Percentiles rank a stretch among this genome's conserved stretches.
These are phyloP conservation scores for Scutellaria minor DNA, from an alignment of 257 asterid species.

Conservation along the genomic window DNA sequence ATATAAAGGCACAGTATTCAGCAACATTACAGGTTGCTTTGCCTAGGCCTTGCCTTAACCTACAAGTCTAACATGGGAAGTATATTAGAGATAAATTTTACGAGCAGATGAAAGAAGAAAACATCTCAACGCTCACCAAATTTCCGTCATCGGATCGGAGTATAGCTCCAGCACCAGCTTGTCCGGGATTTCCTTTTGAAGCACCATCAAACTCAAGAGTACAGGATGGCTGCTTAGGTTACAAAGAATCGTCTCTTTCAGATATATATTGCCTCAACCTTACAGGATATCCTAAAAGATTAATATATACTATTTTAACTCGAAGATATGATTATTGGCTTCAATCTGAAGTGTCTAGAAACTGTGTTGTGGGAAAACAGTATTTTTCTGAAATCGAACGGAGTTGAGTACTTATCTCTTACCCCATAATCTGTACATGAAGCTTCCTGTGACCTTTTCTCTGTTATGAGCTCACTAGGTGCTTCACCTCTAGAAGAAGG, in stretches of 20 bases:
- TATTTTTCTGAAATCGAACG: conserved; percentile 18
- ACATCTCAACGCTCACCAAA: conserved; percentile 50
- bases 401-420: conserved; percentile 28
- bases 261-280: not conserved
- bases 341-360: conserved; percentile 19
- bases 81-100: conserved; percentile 27
- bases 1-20: conserved; percentile 85
- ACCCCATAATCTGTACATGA: conserved; percentile 66
- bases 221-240: conserved; percentile 65
- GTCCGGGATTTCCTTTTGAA: conserved; percentile 98
- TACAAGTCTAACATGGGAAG: conserved; percentile 61
- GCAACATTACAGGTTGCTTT: conserved; percentile 84
- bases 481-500: conserved; percentile 70
- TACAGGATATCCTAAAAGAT: not conserved
- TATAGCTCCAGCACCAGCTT: conserved; percentile 97
- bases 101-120: conserved; percentile 4
- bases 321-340: not conserved
- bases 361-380: not conserved
- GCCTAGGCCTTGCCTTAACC: conserved; percentile 93
- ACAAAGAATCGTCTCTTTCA: conserved; percentile 25
- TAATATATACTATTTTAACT: conserved; percentile 8
- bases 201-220: conserved; percentile 96
- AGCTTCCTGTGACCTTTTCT: conserved; percentile 67
- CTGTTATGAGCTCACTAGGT: conserved; percentile 51
- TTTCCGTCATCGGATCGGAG: conserved; percentile 91